Percentiles rank a stretch among this genome's conserved stretches.
These are phyloP conservation scores for Tetrapisispora pingtungensis DNA, from an alignment of 805 yeast species.

Conservation along the genomic window DNA sequence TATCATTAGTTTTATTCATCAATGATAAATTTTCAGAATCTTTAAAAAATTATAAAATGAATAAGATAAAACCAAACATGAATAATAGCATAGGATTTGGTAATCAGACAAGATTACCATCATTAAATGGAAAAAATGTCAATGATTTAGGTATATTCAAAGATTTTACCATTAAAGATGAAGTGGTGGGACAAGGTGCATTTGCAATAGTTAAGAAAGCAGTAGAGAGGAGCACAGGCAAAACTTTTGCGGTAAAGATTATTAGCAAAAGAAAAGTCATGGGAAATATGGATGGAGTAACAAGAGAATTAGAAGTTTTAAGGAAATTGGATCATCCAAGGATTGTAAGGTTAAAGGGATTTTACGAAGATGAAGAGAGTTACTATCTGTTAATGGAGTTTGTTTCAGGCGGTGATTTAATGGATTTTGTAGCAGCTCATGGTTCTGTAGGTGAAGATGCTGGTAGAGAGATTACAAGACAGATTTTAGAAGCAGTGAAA, in stretches of 20 bases:
- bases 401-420: slow-evolving; percentile 92
- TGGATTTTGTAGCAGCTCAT: slow-evolving; percentile 92
- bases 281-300: slow-evolving; percentile 71
- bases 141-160: slow-evolving; percentile 42
- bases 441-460: slow-evolving; percentile 90
- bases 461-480: slow-evolving; percentile 75
- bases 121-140: not conserved
- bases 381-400: slow-evolving; percentile 92
- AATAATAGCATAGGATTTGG: slow-evolving; percentile 3
- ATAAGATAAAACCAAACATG: slow-evolving; percentile 3
- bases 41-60: slow-evolving; percentile 13
- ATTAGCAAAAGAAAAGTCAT: slow-evolving; percentile 73
- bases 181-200: slow-evolving; percentile 94
- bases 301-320: slow-evolving; percentile 75
- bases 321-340: slow-evolving; percentile 73
- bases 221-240: slow-evolving; percentile 74
- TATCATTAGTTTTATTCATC: slow-evolving; percentile 38
- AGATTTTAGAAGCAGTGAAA: slow-evolving; percentile 70
- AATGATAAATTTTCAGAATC: slow-evolving; percentile 29
- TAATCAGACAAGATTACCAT: slow-evolving; percentile 4
- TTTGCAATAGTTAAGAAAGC: slow-evolving; percentile 93
- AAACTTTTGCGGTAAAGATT: slow-evolving; percentile 82
- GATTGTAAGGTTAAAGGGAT: slow-evolving; percentile 72
- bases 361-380: slow-evolving; percentile 70
- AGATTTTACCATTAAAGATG: slow-evolving; percentile 70